Conservation (phyloP, 257 asterid genomes). For the Misopates orontium region DNA sequence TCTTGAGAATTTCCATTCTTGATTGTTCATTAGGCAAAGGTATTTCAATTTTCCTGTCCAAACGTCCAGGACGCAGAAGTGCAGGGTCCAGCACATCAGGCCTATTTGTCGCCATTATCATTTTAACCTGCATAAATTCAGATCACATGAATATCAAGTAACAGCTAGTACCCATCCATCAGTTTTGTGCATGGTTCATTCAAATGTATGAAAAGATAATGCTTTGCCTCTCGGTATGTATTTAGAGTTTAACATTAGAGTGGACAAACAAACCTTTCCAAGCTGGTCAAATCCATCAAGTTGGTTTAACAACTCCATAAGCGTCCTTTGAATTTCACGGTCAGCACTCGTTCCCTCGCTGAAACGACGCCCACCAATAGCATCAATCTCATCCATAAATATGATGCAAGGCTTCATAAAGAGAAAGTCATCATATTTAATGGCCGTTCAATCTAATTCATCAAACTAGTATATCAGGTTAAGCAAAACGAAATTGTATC, state of each 20-base stretch:
- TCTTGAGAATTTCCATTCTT: slow-evolving; percentile 86
- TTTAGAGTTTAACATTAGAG: too few species aligned
- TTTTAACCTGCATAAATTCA: slow-evolving; percentile 62
- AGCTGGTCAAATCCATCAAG: slow-evolving; percentile 96
- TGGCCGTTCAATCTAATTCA: not conserved
- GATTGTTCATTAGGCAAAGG: slow-evolving; percentile 96
- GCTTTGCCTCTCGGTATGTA: too few species aligned
- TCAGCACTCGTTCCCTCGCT: slow-evolving; percentile 99
- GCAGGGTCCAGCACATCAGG: slow-evolving; percentile 98
- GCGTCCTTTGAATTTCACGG: slow-evolving; percentile 94
- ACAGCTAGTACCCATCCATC: too few species aligned
- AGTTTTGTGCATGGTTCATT: too few species aligned
- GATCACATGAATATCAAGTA: not conserved
- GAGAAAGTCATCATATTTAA: not conserved
- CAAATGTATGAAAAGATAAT: too few species aligned
- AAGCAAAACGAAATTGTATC: too few species aligned
- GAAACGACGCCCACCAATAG: slow-evolving; percentile 91
- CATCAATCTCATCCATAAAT: slow-evolving; percentile 97
- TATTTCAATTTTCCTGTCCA: slow-evolving; percentile 89
- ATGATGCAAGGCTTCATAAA: slow-evolving; percentile 83
- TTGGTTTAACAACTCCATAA: slow-evolving; percentile 92
- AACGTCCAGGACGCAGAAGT: slow-evolving; percentile 93
- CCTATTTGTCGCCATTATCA: slow-evolving; percentile 96
- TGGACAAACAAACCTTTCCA: slow-evolving; percentile 96
- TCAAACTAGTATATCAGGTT: not conserved